Evolutionary conservation across 768 basidiomycete species (phyloP).

Genomic region (Pulveroboletus sp.): DNA sequence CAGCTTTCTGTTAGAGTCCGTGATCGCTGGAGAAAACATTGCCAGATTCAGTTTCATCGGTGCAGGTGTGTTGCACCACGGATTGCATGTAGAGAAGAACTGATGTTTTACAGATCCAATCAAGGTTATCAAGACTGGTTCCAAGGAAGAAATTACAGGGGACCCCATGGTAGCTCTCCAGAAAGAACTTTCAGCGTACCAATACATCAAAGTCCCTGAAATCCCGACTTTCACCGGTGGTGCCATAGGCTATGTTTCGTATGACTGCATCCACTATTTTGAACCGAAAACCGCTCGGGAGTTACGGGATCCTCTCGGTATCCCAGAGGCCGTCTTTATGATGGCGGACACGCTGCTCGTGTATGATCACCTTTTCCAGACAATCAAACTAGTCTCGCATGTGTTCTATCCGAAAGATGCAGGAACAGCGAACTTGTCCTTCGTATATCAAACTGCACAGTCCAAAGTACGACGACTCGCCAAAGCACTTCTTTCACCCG

Average conservation of each 20-base stretch:
- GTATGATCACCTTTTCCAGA: slow-evolving; percentile 96
- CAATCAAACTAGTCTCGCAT: slow-evolving; percentile 93
- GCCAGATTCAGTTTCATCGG: slow-evolving; percentile 97
- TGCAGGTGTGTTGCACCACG: slow-evolving; percentile 58
- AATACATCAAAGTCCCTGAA: slow-evolving; percentile 89
- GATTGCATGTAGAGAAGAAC: background rate
- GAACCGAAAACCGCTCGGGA: slow-evolving; percentile 87
- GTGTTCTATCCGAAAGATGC: slow-evolving; percentile 80
- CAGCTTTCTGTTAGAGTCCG: slow-evolving; percentile 93
- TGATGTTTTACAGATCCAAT: slow-evolving; percentile 67
- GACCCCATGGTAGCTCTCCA: slow-evolving; percentile 87
- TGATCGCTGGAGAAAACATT: slow-evolving; percentile 85
- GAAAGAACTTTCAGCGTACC: slow-evolving; percentile 80
- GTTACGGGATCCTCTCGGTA: slow-evolving; percentile 73
- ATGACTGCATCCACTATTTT: slow-evolving; percentile 95
- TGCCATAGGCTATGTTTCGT: slow-evolving; percentile 95
- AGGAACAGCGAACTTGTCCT: slow-evolving; percentile 64
- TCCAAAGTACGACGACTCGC: slow-evolving; percentile 81
- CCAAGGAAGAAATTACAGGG: slow-evolving; percentile 75
- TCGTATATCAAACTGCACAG: slow-evolving; percentile 87
- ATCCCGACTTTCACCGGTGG: slow-evolving; percentile 95
- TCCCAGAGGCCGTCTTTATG: slow-evolving; percentile 97
- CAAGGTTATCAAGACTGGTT: slow-evolving; percentile 88
- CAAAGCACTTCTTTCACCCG: slow-evolving; percentile 52
- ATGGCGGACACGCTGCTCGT: slow-evolving; percentile 92